Percentiles rank a stretch among this genome's conserved stretches.
Conservation (phyloP, 2,329 filamentous ascomycete species). For the Sphaceloma murrayae region DNA sequence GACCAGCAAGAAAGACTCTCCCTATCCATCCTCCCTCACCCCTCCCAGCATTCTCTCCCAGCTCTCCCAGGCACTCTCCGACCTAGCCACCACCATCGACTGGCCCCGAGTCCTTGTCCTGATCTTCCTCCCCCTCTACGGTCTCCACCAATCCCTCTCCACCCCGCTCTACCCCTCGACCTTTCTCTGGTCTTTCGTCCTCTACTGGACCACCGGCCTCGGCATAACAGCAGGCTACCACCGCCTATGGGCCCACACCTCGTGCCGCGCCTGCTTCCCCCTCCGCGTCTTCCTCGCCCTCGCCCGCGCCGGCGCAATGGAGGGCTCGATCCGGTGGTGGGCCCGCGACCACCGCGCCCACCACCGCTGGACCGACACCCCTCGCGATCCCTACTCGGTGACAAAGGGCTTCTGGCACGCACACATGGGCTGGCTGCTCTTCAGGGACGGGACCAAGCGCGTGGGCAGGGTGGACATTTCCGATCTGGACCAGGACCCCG, state of each 20-base stretch:
- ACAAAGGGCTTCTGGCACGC: slow-evolving; percentile 79
- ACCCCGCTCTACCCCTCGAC: slow-evolving; percentile 65
- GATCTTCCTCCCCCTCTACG: slow-evolving; percentile 63
- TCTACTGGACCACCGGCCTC: slow-evolving; percentile 66
- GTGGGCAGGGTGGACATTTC: slow-evolving; percentile 82
- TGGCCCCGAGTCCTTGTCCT: slow-evolving; percentile 84
- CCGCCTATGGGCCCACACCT: slow-evolving; percentile 76
- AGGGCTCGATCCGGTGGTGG: slow-evolving; percentile 86
- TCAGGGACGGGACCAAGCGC: slow-evolving; percentile 87
- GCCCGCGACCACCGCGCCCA: slow-evolving; percentile 77
- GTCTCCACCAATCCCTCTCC: slow-evolving; percentile 66
- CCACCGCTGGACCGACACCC: slow-evolving; percentile 85
- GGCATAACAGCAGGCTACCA: slow-evolving; percentile 53
- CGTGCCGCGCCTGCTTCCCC: slow-evolving; percentile 66
- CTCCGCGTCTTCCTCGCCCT: slow-evolving; percentile 75
- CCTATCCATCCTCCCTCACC: too few relatives aligned
- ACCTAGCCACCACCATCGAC: too few relatives aligned
- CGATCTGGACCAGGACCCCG: slow-evolving; percentile 74
- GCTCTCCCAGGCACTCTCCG: too few relatives aligned
- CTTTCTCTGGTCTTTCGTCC: slow-evolving; percentile 60
- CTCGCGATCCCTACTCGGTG: slow-evolving; percentile 85
- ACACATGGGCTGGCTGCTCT: slow-evolving; percentile 82
- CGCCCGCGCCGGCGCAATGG: slow-evolving; percentile 70
- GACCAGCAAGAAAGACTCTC: too few relatives aligned
- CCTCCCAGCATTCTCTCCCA: too few relatives aligned